Conservation (phyloP, 2,329 filamentous ascomycete genomes). For the Cladophialophora chaetospira region DNA sequence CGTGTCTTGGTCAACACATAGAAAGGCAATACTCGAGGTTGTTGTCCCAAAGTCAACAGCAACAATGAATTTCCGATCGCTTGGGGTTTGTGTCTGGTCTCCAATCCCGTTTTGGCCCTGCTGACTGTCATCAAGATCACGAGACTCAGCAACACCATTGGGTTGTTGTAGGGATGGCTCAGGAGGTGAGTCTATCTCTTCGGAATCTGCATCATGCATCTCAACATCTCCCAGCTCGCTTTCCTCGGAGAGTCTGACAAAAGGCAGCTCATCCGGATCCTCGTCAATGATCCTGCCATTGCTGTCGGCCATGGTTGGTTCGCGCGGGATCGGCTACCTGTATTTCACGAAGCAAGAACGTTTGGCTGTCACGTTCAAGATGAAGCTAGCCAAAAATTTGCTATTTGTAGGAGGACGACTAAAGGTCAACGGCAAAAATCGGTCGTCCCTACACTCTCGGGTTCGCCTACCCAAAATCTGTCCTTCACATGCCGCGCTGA, state of each 20-base stretch:
- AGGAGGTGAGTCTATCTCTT: neutral
- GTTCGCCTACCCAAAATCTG: no score
- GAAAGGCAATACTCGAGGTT: slow-evolving; percentile 92
- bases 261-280: neutral
- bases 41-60: slow-evolving; percentile 98
- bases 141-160: neutral
- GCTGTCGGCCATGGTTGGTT: neutral
- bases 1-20: neutral
- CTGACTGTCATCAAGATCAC: neutral
- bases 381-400: no score
- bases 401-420: no score
- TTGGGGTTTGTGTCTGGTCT: no score
- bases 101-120: no score
- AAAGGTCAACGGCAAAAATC: no score
- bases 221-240: neutral
- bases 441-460: no score
- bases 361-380: no score
- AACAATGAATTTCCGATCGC: slow-evolving; percentile 80
- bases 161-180: neutral
- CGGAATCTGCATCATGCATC: neutral
- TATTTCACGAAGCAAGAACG: neutral
- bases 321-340: neutral
- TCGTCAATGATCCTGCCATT: neutral
- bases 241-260: neutral
- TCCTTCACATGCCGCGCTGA: no score